Evolutionary conservation across 495 filamentous ascomycete genomes (phyloP).

Genomic region (Amniculicola lignicola): DNA sequence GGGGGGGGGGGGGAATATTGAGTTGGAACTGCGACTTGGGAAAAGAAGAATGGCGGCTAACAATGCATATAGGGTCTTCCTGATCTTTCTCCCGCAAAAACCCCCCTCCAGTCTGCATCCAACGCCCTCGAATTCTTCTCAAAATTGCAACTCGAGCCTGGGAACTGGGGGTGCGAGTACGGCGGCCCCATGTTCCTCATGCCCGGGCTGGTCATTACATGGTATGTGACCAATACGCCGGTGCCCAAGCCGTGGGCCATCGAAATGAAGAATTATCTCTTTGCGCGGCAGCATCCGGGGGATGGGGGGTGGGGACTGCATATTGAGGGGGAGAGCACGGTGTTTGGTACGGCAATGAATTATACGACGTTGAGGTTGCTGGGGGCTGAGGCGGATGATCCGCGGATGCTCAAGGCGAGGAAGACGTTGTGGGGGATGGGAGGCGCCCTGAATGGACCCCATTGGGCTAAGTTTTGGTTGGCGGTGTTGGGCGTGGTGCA

Average conservation of each 20-base stretch:
- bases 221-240: conserved; percentile 85
- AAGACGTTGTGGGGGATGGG: conserved; percentile 79
- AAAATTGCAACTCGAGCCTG: conserved; percentile 78
- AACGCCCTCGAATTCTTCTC: conserved; percentile 91
- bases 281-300: conserved; percentile 76
- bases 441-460: conserved; percentile 77
- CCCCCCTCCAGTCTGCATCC: conserved; percentile 68
- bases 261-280: conserved; percentile 92
- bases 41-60: neutral
- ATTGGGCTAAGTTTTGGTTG: conserved; percentile 96
- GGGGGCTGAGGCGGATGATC: conserved; percentile 85
- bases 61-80: conserved; percentile 60
- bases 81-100: conserved; percentile 64
- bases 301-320: conserved; percentile 98
- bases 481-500: conserved; percentile 75
- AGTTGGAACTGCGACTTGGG: too few relatives aligned
- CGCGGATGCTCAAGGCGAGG: conserved; percentile 81
- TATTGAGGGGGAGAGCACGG: conserved; percentile 90
- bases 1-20: too few relatives aligned
- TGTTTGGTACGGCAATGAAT: conserved; percentile 86
- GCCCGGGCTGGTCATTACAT: conserved; percentile 79
- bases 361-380: conserved; percentile 81
- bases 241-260: conserved; percentile 77
- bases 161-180: conserved; percentile 97
- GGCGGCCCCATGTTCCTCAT: conserved; percentile 87